Evolutionary conservation across 2,329 filamentous ascomycete species (phyloP), one percentile per base, ranked within the genome.

Genomic region (Neocucurbitaria cava): DNA sequence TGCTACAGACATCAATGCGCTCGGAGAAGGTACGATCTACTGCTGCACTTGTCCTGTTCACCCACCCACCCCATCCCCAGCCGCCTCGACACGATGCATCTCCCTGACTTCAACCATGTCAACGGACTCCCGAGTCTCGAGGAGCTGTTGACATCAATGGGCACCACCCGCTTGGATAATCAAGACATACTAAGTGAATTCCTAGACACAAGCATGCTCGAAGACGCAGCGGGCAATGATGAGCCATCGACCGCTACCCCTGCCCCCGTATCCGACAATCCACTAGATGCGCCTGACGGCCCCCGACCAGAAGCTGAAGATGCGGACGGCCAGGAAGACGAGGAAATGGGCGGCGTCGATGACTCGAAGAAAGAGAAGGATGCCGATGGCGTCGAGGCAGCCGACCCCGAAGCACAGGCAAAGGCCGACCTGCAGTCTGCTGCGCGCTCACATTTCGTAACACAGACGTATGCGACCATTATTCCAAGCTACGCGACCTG

Each of bases 401-500:
- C 57, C 3, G 74, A 76, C 53, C 60, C 79, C 15, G 71, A 82
- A 68, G 77, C 90, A 46, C 83, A 93, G 74, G 87, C 89, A 38
- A 97, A 96, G 77, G 86, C 92, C 49, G 86, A 86, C 3, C 82
- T 93, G 52, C 93, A 97, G 79, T 88, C 90, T 39, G 89, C 92
- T 3, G 96, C 95, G 46, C 91, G 94, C 62, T 90, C 94, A 66
- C 93, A 98, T 71, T 87, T 99, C 50, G 90, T 96, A 58, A 87
- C 91, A 13, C 95, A 99, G 79, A 96, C 92, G 38, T 94, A 97
- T 73, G 89, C 93, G 58, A 98, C 98, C 71, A 93, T 99, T 59
- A 86, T 99, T 20, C 95, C 95, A 20, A 98, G 94, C 75, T 99
- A 99, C 78, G 96, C 92, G 73, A 95, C 91, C 13, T 99, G 95